Evolutionary conservation across 139 green algal genomes (phyloP).

Genomic region (Coelastrella sp.): DNA sequence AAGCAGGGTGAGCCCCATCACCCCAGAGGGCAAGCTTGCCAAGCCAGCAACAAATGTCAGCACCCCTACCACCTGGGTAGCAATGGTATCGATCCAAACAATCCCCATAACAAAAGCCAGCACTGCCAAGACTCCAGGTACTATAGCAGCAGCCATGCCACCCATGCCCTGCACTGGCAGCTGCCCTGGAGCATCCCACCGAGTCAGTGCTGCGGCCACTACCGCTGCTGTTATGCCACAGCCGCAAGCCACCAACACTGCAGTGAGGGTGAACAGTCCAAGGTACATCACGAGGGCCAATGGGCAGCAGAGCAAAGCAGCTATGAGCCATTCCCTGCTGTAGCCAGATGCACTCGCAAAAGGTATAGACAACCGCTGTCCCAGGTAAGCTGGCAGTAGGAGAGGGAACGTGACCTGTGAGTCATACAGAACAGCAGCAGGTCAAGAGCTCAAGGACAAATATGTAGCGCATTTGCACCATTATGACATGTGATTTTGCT

Average conservation of each 20-base stretch:
- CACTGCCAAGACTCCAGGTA: conserved; percentile 41
- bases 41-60: conserved; percentile 77
- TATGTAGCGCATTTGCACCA: neutral
- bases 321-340: conserved; percentile 74
- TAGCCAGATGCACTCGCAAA: conserved; percentile 67
- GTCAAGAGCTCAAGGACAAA: neutral
- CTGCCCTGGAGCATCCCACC: conserved; percentile 32
- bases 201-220: neutral
- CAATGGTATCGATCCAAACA: conserved; percentile 84
- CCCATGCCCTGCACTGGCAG: conserved; percentile 28
- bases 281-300: conserved; percentile 59
- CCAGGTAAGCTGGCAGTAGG: conserved; percentile 61
- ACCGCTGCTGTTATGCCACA: conserved; percentile 32
- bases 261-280: conserved; percentile 18
- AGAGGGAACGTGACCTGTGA: conserved; percentile 53
- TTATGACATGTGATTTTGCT: no score
- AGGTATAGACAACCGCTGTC: conserved; percentile 62
- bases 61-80: conserved; percentile 78
- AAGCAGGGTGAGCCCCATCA: conserved; percentile 90
- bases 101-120: conserved; percentile 82
- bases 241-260: conserved; percentile 17
- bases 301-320: conserved; percentile 53
- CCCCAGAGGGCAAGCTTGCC: conserved; percentile 60
- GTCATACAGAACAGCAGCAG: no score
- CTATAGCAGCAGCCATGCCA: conserved; percentile 40